Evolutionary conservation across 768 basidiomycete genomes (phyloP).

Genomic region (Pleurotus tuber-regium): DNA sequence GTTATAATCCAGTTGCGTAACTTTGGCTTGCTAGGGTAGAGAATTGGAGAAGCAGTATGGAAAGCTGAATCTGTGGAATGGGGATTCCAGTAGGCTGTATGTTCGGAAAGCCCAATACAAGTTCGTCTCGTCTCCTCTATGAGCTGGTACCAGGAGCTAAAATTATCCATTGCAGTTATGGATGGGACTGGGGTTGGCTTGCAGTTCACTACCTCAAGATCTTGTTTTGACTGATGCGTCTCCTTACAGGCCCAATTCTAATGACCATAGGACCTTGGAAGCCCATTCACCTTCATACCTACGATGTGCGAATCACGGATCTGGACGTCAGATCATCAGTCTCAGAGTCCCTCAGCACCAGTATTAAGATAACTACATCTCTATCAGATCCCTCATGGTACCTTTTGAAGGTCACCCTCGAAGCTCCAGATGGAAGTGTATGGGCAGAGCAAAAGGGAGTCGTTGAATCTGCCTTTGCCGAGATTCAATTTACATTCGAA

Average conservation of each 20-base stretch:
- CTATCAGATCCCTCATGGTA: conserved; percentile 36
- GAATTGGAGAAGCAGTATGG: conserved; percentile 64
- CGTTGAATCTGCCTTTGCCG: conserved; percentile 32
- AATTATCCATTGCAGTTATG: conserved; percentile 50
- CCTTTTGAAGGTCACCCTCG: conserved; percentile 46
- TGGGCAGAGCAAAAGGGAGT: conserved; percentile 37
- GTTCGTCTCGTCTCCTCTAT: conserved; percentile 36
- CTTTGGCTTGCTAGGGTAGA: conserved; percentile 51
- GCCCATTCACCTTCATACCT: conserved; percentile 69
- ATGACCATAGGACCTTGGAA: conserved; percentile 92
- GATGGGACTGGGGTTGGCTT: conserved; percentile 82
- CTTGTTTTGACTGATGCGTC: neutral
- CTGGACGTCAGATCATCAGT: conserved; percentile 61
- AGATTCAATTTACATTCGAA: conserved; percentile 46
- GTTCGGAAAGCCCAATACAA: conserved; percentile 94
- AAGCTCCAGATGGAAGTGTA: conserved; percentile 44
- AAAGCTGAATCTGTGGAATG: conserved; percentile 78
- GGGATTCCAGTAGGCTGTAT: conserved; percentile 86
- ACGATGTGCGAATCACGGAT: conserved; percentile 61
- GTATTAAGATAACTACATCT: conserved; percentile 45
- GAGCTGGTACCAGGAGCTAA: neutral
- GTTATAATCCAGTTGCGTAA: neutral
- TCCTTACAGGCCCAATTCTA: conserved; percentile 63
- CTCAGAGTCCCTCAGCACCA: conserved; percentile 43
- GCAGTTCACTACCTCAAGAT: neutral